Evolutionary conservation across 78 protist species (phyloP).

Genomic region (Speleostelium caveatum): DNA sequence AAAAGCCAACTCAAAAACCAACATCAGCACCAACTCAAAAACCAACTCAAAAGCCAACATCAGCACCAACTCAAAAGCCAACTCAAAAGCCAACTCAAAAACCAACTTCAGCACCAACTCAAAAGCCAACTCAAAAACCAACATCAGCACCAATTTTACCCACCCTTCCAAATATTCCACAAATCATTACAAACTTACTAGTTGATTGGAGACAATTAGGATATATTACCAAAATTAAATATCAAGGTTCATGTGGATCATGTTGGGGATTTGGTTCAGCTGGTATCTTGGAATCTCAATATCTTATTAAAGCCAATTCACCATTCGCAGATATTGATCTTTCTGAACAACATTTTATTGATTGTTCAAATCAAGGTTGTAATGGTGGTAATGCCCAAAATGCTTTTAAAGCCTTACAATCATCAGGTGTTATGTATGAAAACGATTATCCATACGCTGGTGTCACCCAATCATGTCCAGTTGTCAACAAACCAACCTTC

Average conservation of each 20-base stretch:
- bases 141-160: not conserved
- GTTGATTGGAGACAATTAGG: conserved; percentile 82
- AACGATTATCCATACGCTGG: not conserved
- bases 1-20: not conserved
- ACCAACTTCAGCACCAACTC: conserved; percentile 7
- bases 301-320: conserved; percentile 4
- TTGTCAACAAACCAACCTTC: not conserved
- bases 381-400: conserved; percentile 41
- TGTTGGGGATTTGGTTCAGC: conserved; percentile 29
- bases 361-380: conserved; percentile 51
- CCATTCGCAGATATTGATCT: conserved; percentile 9
- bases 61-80: not conserved
- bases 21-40: not conserved
- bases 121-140: not conserved
- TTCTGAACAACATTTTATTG: conserved; percentile 37
- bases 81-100: not conserved
- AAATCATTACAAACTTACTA: not conserved
- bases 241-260: conserved; percentile 54
- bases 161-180: not conserved
- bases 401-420: not conserved
- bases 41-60: not conserved
- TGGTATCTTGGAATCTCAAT: conserved; percentile 11
- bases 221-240: conserved; percentile 60
- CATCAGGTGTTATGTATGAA: conserved; percentile 19
- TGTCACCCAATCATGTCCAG: not conserved